These are phyloP conservation scores for Bryoglossum gracile DNA, from an alignment of 495 filamentous ascomycete genomes.

Conservation along the genomic window DNA sequence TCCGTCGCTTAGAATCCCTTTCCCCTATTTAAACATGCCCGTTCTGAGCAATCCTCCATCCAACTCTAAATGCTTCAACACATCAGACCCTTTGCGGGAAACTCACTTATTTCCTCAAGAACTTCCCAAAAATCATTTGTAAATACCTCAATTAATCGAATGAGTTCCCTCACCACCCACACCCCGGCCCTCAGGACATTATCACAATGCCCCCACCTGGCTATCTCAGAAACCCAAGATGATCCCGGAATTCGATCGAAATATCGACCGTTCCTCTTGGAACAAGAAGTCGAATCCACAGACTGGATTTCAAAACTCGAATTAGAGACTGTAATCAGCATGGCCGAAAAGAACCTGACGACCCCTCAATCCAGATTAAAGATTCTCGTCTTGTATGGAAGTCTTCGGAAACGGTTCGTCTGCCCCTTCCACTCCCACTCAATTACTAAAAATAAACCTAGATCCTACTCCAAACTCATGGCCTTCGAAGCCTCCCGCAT, in stretches of 20 bases:
- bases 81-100: no score
- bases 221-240: constrained; percentile 42
- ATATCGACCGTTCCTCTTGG: constrained; percentile 54
- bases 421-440: no score
- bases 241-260: constrained; percentile 36
- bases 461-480: constrained; percentile 55
- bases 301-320: constrained; percentile 55
- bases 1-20: no score
- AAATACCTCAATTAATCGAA: no score
- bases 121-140: no score
- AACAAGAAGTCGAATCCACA: constrained; percentile 22
- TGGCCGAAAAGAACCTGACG: constrained; percentile 41
- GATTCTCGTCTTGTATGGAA: constrained; percentile 59
- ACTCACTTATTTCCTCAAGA: no score
- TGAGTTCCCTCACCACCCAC: no score
- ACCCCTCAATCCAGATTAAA: constrained; percentile 42
- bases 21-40: no score
- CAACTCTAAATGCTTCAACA: no score
- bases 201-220: constrained; percentile 35
- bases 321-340: constrained; percentile 42
- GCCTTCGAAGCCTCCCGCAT: constrained; percentile 55
- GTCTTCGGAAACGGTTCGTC: constrained; percentile 46
- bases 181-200: no score
- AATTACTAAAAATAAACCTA: no score
- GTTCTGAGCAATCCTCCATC: no score